Conservation (phyloP, 192 early-diverging fungal species). For the Gaertneriomyces semiglobifer region DNA sequence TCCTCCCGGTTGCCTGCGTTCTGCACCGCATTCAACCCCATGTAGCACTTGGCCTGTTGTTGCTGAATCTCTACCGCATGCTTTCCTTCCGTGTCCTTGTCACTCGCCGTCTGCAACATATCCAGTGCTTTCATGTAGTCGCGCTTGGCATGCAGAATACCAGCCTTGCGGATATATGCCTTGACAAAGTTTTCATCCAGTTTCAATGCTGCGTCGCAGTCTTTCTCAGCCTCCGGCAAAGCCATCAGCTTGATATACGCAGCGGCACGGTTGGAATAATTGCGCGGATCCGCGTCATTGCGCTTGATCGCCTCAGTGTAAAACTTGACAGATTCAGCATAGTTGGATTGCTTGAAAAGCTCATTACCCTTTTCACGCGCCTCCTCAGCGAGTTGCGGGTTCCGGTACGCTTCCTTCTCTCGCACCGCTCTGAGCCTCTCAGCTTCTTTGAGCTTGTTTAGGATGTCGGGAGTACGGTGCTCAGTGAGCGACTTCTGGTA, state of each 20-base stretch:
- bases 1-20: conserved; percentile 71
- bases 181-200: conserved; percentile 87
- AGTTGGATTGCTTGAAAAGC: conserved; percentile 86
- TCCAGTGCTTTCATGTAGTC: conserved; percentile 84
- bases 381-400: conserved; percentile 77
- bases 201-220: conserved; percentile 84
- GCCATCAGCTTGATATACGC: conserved; percentile 94
- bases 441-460: conserved; percentile 79
- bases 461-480: conserved; percentile 89
- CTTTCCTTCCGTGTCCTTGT: conserved; percentile 79
- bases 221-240: conserved; percentile 88
- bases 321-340: conserved; percentile 78
- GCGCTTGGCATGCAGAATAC: conserved; percentile 80
- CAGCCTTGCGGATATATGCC: conserved; percentile 95
- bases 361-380: conserved; percentile 93
- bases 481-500: conserved; percentile 92
- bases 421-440: conserved; percentile 77
- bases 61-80: conserved; percentile 79
- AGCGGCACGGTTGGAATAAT: conserved; percentile 95
- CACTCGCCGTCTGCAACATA: conserved; percentile 71
- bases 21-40: conserved; percentile 63
- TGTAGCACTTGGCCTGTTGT: conserved; percentile 71
- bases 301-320: conserved; percentile 98
- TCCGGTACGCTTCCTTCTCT: conserved; percentile 82
- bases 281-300: conserved; percentile 81